Evolutionary conservation across 139 green algal species (phyloP), one percentile per base, ranked within the genome.

Genomic region (Yamagishiella unicocca): DNA sequence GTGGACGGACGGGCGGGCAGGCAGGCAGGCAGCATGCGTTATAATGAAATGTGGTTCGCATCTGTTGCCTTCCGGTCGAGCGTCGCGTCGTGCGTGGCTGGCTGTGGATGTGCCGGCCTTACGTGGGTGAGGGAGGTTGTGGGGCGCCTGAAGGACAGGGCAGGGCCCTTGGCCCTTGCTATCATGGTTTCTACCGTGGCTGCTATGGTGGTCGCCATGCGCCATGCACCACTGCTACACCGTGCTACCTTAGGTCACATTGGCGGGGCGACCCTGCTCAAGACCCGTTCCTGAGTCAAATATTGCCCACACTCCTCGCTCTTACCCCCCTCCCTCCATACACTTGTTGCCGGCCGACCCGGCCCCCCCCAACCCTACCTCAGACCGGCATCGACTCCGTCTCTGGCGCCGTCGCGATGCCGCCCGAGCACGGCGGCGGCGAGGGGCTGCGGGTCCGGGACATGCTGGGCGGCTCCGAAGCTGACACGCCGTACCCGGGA

Each of bases 401-500:
- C 14, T 7, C 38, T 8, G 7, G 27, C 58, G 55, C 77, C n/a
- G 27, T 74, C 14, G 17, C 19, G 10, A n/a, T 27, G 25, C 72
- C 72, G 67, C 22, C 35, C 7, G 62, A 38, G 29, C 4, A 54
- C 46, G 21, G 33, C 4, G 77, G 35, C 77, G 54, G 38, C 53
- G 73, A 22, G 21, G 35, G 2, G 4, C 1, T 76, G 42, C 79
- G 79, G 31, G 42, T 85, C 2, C 19, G n/a, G 14, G 79, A 85
- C 43, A 76, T 85, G 61, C 61, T 85, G 38, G 79, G 61, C n/a
- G 38, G 61, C 40, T 46, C 40, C 40, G 14, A 85, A 9, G 38
- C 25, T 17, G 79, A 75, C 66, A 87, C 81, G 81, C 64, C 81
- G 21, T 87, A 87, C 81, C 81, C 81, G 45, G 81, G 81, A 5